Evolutionary conservation across 2,329 filamentous ascomycete genomes (phyloP), one percentile per base, ranked within the genome.

Genomic region (Pseudogymnoascus sp.): DNA sequence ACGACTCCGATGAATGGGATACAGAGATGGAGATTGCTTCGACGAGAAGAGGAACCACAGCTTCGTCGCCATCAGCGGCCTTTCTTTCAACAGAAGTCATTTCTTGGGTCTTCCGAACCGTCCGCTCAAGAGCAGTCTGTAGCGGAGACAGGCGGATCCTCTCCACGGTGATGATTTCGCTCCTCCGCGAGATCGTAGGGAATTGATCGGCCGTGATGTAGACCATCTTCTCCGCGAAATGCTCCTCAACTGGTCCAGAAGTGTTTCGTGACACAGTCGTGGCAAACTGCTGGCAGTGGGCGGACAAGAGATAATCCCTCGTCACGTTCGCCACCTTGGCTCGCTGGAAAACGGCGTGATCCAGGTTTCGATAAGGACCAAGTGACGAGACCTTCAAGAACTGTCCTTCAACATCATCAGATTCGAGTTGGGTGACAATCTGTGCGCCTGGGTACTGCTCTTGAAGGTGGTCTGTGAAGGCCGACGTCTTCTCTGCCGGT

Each of bases 401-500:
- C 70, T 97, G 93, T 11, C 93, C 93, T 75, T 97, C 93, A 1
- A 93, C 84, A 69, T 95, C 90, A 65, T 93, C 89, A 9, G 87
- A 81, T 61, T 86, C 86, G 5, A 85, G 84, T 31, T 82, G 82
- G 3, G 86, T 87, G 43, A 96, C 80, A 64, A 97, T 88, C 70
- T 95, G 89, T 2, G 93, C 93, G 1, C 88, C 80, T 3, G 93
- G 93, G 72, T 96, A 91, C 70, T 96, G 88, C 73, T 93, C 89
- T 72, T 96, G 93, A 84, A 97, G 91, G 60, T 91, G 88, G 73
- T 97, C 93, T 1, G 90, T 91, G 70, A 97, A 97, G 3, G 86
- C 87, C 1, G 87, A 85, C 42, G 91, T 86, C 21, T 89, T 85
- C 75, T 97, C 93, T 5, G 81, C 86, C 0, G 88, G 82, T 1